phyloP scores from a whole-genome alignment of 805 yeast genomes.

The Cyberlindnera mycetangii region DNA sequence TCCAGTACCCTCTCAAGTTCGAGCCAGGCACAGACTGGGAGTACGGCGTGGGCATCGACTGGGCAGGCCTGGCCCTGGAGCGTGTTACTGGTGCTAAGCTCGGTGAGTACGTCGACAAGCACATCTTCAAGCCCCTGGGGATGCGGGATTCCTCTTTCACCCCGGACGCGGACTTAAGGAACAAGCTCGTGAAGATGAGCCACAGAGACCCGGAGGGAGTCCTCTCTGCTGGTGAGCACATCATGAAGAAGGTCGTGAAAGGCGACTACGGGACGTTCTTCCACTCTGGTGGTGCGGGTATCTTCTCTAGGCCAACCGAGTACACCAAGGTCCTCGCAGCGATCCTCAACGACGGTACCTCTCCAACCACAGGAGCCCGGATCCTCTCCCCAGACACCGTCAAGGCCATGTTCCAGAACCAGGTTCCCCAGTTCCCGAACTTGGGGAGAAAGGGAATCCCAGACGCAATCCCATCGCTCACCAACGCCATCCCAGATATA shows the following conservation, averaged over 20 bases:
- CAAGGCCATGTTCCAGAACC: slow-evolving; percentile 31
- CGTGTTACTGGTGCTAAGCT: slow-evolving; percentile 29
- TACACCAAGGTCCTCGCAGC: slow-evolving; percentile 37
- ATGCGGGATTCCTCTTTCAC: slow-evolving; percentile 28
- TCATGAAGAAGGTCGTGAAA: slow-evolving; percentile 4
- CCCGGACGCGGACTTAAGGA: slow-evolving; percentile 21
- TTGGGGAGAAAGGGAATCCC: slow-evolving; percentile 21
- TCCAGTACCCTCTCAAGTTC: slow-evolving; percentile 28
- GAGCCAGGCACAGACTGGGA: slow-evolving; percentile 38
- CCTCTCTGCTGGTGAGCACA: slow-evolving; percentile 12
- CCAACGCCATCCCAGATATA: slow-evolving; percentile 20
- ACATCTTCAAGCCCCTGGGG: slow-evolving; percentile 32
- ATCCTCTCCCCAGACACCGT: slow-evolving; percentile 34
- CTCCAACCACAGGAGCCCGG: slow-evolving; percentile 32
- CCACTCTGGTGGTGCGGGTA: slow-evolving; percentile 44
- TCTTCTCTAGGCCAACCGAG: slow-evolving; percentile 38
- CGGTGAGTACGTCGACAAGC: slow-evolving; percentile 29
- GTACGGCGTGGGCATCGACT: slow-evolving; percentile 36
- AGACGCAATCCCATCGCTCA: slow-evolving; percentile 13
- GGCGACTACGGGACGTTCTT: slow-evolving; percentile 10
- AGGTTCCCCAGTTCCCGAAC: slow-evolving; percentile 30
- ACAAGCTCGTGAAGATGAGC: slow-evolving; percentile 26
- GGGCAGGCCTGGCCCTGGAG: slow-evolving; percentile 36
- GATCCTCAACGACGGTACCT: slow-evolving; percentile 41
- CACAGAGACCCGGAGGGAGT: slow-evolving; percentile 21